Base-by-base conservation (phyloP, 352 stramenopile species). In the Globisporangium canariense region DNA sequence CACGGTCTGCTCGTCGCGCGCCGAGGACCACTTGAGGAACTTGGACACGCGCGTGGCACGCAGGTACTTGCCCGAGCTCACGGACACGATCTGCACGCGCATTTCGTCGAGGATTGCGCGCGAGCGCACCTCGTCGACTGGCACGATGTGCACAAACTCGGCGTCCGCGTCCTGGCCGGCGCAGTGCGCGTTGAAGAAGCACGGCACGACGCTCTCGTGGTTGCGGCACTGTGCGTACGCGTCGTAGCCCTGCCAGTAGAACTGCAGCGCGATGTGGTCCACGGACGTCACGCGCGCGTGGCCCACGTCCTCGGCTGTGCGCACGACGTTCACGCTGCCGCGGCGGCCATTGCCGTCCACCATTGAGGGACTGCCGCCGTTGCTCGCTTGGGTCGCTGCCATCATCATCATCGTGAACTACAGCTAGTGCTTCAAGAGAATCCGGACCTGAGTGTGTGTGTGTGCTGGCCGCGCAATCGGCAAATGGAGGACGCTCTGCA, bases 201-300 rank as follows among this genome's bases (percentile, higher is more conserved):
- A 88, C 38, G 78, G 78, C 5, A 69, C 76, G 18, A 85, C 73
- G 64, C 73, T 84, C 65, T 88, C 78, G 56, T 74, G 74, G 41
- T 71, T 59, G 61, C 73, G 77, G 57, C 70, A 81, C 22, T 75
- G 66, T 34, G 83, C 76, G 60, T 86, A 88, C 22, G 80, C 76
- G 56, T 86, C 78, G 59, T 86, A 86, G 25, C 80, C 78, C 58
- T 89, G 80, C 78, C 80, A 89, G 67, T 83, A 89, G 45, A 89
- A 76, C 64, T 88, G 80, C 51, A 89, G 62, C 38, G 80, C 76
- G 13, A 86, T 54, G 18, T 81, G 74, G 73, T 86, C 76, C 34
- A 61, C 78, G 8, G 76, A 88, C 47, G 70, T 85, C 43, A 79
- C 46, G 45, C 58, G 63, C 38, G 55, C 62, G 62, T 63, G 54